These are phyloP conservation scores for Tardiomyces blankii DNA, from an alignment of 1,139 yeast genomes.

Conservation along the genomic window DNA sequence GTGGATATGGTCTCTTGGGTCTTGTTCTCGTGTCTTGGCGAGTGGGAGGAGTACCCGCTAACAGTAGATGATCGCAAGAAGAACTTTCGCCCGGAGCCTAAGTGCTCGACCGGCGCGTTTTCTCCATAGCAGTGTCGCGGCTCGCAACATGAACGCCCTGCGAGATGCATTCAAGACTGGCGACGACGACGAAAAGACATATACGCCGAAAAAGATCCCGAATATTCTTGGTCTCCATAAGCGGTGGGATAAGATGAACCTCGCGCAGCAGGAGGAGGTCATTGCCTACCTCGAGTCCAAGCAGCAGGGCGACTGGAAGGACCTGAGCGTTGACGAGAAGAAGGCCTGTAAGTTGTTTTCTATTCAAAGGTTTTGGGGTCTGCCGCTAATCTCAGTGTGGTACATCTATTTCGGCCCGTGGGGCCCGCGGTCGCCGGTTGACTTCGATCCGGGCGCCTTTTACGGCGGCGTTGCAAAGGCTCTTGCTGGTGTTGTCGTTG, in stretches of 20 bases:
- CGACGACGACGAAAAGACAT: not conserved
- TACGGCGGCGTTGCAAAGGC: slow-evolving; percentile 18
- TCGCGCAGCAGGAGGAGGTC: slow-evolving; percentile 32
- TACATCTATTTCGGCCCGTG: slow-evolving; percentile 28
- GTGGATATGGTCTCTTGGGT: too few relatives aligned
- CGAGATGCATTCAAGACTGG: not conserved
- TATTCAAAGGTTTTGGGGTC: too few relatives aligned
- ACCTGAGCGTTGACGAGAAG: slow-evolving; percentile 26
- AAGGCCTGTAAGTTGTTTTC: slow-evolving; percentile 15
- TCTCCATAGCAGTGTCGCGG: not conserved
- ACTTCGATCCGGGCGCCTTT: slow-evolving; percentile 17
- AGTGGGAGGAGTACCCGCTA: too few relatives aligned
- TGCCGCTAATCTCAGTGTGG: slow-evolving; percentile 11
- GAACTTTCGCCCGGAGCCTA: not conserved
- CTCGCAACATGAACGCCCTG: not conserved
- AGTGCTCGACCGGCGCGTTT: too few relatives aligned
- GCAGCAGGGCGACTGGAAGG: slow-evolving; percentile 33
- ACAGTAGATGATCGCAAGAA: not conserved
- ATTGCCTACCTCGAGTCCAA: slow-evolving; percentile 32
- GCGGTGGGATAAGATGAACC: slow-evolving; percentile 30
- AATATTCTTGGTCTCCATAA: slow-evolving; percentile 17
- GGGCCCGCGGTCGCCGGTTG: slow-evolving; percentile 25
- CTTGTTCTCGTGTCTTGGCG: too few relatives aligned
- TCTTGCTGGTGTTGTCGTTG: slow-evolving; percentile 14
- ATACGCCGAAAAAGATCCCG: slow-evolving; percentile 15